A percentile compares a stretch with the other conserved stretches of the same genome.
Conservation (phyloP, 306 rosid genomes). For the Pterocarpus santalinus region DNA sequence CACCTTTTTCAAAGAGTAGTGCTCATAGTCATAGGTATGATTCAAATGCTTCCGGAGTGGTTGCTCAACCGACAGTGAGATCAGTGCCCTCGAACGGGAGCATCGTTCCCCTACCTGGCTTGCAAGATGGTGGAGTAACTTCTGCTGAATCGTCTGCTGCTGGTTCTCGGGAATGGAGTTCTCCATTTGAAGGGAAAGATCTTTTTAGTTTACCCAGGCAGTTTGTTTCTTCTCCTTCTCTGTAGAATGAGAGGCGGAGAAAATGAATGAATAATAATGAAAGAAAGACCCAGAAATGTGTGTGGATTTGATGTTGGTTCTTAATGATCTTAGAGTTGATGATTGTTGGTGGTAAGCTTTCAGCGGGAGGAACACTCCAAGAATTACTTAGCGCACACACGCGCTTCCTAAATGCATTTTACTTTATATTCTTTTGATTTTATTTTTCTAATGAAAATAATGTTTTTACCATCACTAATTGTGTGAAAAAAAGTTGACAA, state of each 20-base stretch:
- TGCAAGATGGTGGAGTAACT: slow-evolving; percentile 77
- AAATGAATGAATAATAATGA: slow-evolving; percentile 66
- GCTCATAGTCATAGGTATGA: slow-evolving; percentile 60
- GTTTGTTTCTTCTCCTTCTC: slow-evolving; percentile 98
- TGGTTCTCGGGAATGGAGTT: slow-evolving; percentile 88
- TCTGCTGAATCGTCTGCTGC: slow-evolving; percentile 64
- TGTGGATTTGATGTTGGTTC: slow-evolving; percentile 78
- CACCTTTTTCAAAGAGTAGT: slow-evolving; percentile 67
- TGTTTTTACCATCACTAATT: no score
- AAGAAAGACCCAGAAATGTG: slow-evolving; percentile 59
- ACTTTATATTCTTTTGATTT: no score
- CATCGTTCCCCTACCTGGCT: slow-evolving; percentile 61
- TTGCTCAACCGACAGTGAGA: slow-evolving; percentile 66
- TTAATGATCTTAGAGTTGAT: slow-evolving; percentile 63
- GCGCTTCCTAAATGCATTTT: no score
- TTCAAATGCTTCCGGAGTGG: slow-evolving; percentile 66
- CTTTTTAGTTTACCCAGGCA: slow-evolving; percentile 94
- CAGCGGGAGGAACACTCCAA: slow-evolving; percentile 44
- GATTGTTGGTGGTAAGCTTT: slow-evolving; percentile 63
- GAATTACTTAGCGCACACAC: slow-evolving; percentile 40
- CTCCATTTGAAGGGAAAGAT: slow-evolving; percentile 98
- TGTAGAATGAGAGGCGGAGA: slow-evolving; percentile 59
- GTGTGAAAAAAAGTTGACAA: no score
- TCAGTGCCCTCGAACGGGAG: slow-evolving; percentile 67
- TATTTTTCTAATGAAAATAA: no score